Evolutionary conservation across 2,329 filamentous ascomycete genomes (phyloP), one percentile per base, ranked within the genome.

Genomic region (Byssothecium circinans): DNA sequence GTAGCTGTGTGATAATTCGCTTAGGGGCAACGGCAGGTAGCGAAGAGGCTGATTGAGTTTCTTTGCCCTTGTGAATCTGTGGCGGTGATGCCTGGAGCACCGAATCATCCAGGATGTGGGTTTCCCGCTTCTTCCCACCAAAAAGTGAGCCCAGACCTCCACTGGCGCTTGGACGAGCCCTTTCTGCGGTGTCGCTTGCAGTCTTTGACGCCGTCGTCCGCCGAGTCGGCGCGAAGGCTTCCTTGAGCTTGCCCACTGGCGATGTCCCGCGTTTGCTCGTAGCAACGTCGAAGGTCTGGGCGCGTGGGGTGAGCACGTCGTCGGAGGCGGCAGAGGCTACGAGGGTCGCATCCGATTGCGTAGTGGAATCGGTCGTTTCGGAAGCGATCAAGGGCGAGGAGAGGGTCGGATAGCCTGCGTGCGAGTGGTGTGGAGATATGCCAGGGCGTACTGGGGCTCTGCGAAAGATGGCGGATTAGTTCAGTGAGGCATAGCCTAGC

Each of bases 191-290:
- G 23, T 64, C 61, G 30, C 53, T 58, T 30, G 49, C 56, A 8
- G 56, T 41, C 45, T 62, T 69, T 18, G 68, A 62, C 19, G 65
- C 62, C 8, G 65, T 64, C 12, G 61, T 53, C 38, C 62, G 59
- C 41, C 60, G 57, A 8, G 57, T 60, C 14, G 67, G 70, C 49
- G 75, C 81, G 61, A 94, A 89, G 11, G 86, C 87, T 63, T 86
- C 84, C 67, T 82, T 87, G 52, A 92, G 75, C 62, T 85, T 88
- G 62, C 84, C 82, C 42, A 81, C 83, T 10, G 88, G 87, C 8
- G 89, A 91, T 17, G 81, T 78, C 19, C 83, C 83, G 50, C 87
- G 81, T 57, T 80, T 80, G 52, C 74, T 59, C 14, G 61, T 49
- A 43, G 61, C 43, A 34, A 63, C 49, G 58, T 67, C 65, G 50